Evolutionary conservation across 768 basidiomycete genomes (phyloP).

Genomic region (Rhodotorula paludigena): DNA sequence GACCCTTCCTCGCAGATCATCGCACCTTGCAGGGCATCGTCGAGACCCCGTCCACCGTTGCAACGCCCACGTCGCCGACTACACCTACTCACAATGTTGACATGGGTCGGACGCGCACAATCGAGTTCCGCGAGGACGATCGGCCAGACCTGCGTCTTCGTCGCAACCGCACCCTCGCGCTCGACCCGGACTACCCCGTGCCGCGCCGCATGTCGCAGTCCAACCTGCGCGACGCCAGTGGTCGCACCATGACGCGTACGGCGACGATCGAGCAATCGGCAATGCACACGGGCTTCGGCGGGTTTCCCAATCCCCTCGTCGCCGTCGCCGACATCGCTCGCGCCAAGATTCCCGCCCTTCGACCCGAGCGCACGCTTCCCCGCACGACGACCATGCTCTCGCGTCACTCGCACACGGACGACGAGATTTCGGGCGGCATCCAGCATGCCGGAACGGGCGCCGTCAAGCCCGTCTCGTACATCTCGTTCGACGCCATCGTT

Average conservation of each 20-base stretch:
- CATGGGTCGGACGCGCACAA: slow-evolving; percentile 31
- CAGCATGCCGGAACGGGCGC: slow-evolving; percentile 46
- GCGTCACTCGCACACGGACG: slow-evolving; percentile 41
- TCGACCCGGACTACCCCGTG: slow-evolving; percentile 13
- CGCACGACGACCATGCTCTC: slow-evolving; percentile 56
- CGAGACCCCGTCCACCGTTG: slow-evolving; percentile 1
- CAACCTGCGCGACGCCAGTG: slow-evolving; percentile 16
- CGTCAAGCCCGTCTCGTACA: slow-evolving; percentile 61
- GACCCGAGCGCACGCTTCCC: slow-evolving; percentile 69
- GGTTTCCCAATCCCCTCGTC: slow-evolving; percentile 48
- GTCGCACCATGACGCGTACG: slow-evolving; percentile 28
- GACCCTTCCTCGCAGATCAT: background rate
- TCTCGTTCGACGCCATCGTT: slow-evolving; percentile 69
- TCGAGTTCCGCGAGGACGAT: slow-evolving; percentile 35
- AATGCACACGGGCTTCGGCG: slow-evolving; percentile 42
- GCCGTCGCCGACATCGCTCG: slow-evolving; percentile 53
- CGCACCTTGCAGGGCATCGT: slow-evolving; percentile 19
- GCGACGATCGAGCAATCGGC: slow-evolving; percentile 15
- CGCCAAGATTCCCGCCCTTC: slow-evolving; percentile 62
- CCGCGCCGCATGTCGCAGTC: slow-evolving; percentile 20
- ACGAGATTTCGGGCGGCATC: background rate
- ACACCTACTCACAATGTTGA: slow-evolving; percentile 10
- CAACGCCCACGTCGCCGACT: background rate
- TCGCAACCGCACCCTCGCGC: slow-evolving; percentile 14
- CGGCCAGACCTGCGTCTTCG: slow-evolving; percentile 19